Percentiles rank a stretch among this genome's conserved stretches.
These are phyloP conservation scores for Diaporthe batatas DNA, from an alignment of 2,329 filamentous ascomycete genomes.

Conservation along the genomic window DNA sequence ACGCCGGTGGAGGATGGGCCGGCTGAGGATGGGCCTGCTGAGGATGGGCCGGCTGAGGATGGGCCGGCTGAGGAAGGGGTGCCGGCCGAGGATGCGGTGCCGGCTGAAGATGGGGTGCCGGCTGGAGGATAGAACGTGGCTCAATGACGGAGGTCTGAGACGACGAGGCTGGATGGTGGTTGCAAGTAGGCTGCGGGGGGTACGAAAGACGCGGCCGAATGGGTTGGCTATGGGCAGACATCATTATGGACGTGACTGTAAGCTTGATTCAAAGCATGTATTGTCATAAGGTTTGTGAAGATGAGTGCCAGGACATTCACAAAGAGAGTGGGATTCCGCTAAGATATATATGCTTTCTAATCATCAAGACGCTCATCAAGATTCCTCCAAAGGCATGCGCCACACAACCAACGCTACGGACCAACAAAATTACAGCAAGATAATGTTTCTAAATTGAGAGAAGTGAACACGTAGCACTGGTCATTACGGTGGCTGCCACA, in stretches of 20 bases:
- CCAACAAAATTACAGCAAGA: neutral
- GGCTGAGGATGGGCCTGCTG: neutral
- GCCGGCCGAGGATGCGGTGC: no score
- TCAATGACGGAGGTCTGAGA: neutral
- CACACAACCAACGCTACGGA: neutral
- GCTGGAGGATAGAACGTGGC: neutral
- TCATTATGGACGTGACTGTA: neutral
- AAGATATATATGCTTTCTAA: neutral
- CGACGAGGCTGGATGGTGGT: neutral
- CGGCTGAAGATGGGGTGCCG: no score
- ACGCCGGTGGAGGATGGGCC: no score
- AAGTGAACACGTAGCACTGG: neutral
- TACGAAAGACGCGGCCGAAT: neutral
- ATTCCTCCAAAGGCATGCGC: neutral
- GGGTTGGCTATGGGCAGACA: neutral
- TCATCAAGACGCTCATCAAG: no score
- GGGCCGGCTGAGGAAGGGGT: neutral
- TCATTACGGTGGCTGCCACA: neutral
- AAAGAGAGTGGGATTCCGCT: neutral
- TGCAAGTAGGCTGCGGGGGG: neutral
- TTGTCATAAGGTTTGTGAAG: neutral
- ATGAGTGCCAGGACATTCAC: neutral
- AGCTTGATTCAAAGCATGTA: neutral
- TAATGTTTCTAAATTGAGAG: neutral
- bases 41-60: neutral